Conservation (phyloP, 2,329 filamentous ascomycete species). For the Calonectria montana region DNA sequence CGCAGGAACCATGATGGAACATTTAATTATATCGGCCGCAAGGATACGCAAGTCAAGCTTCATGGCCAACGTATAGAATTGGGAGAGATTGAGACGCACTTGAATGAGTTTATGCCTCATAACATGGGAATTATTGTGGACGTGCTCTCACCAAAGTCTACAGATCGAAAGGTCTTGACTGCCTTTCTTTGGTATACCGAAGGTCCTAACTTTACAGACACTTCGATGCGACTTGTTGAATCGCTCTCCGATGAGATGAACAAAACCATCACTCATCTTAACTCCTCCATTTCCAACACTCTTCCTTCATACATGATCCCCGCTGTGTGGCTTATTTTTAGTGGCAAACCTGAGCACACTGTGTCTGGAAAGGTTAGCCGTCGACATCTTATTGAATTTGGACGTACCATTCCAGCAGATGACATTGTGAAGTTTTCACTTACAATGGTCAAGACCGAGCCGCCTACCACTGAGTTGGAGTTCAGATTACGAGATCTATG, state of each 20-base stretch:
- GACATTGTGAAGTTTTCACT: not conserved
- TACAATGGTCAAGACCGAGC: not conserved
- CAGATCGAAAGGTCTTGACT: constrained; percentile 9
- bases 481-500: constrained; percentile 12
- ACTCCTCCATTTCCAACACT: constrained; percentile 1
- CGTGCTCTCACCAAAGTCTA: constrained; percentile 2
- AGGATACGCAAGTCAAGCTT: constrained; percentile 45
- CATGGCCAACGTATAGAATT: constrained; percentile 46
- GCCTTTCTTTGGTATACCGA: constrained; percentile 13
- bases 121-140: constrained; percentile 32
- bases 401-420: not conserved
- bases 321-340: constrained; percentile 13
- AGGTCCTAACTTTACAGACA: not conserved
- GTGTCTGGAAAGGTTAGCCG: constrained; percentile 34
- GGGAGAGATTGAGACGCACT: constrained; percentile 40
- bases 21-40: constrained; percentile 44
- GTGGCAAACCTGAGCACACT: constrained; percentile 24
- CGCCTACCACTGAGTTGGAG: not conserved
- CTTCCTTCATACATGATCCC: constrained; percentile 35
- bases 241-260: not conserved
- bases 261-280: not conserved
- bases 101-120: constrained; percentile 25
- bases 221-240: not conserved
- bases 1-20: constrained; percentile 36
- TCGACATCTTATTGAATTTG: constrained; percentile 5